Conservation (phyloP, 129 eudicot species). For the Arctium lappa region DNA sequence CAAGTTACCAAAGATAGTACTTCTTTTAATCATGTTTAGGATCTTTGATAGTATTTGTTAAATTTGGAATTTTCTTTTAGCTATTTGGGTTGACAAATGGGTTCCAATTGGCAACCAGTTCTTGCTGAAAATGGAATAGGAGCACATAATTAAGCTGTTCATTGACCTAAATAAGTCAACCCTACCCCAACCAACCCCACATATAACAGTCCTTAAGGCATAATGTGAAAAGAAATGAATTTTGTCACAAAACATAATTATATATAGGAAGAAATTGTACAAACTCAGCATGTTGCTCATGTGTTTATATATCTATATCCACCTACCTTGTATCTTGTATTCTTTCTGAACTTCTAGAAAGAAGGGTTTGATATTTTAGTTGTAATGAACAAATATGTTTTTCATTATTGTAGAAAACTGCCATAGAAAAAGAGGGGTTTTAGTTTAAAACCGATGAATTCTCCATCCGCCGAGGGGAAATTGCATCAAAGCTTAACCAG, state of each 20-base stretch:
- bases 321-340: slow-evolving; percentile 24
- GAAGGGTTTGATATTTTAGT: slow-evolving; percentile 13
- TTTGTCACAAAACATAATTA: slow-evolving; percentile 11
- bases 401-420: not conserved
- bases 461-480: slow-evolving; percentile 5
- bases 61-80: not conserved
- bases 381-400: not conserved
- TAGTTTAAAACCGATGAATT: slow-evolving; percentile 32
- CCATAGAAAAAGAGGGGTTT: slow-evolving; percentile 14
- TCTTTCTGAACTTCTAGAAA: slow-evolving; percentile 24
- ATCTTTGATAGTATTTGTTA: not conserved
- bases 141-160: not conserved
- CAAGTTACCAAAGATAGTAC: slow-evolving; percentile 2
- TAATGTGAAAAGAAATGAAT: slow-evolving; percentile 33
- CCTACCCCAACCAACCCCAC: not conserved
- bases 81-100: not conserved
- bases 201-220: slow-evolving; percentile 12
- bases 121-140: slow-evolving; percentile 8
- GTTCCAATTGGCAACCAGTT: slow-evolving; percentile 15
- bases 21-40: slow-evolving; percentile 22
- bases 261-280: not conserved
- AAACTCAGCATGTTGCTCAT: slow-evolving; percentile 24
- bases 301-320: slow-evolving; percentile 16
- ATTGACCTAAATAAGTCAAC: slow-evolving; percentile 10
- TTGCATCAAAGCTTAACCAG: slow-evolving; percentile 35